Base-by-base conservation (phyloP, 352 stramenopile genomes). In the Plasmopara muralis region DNA sequence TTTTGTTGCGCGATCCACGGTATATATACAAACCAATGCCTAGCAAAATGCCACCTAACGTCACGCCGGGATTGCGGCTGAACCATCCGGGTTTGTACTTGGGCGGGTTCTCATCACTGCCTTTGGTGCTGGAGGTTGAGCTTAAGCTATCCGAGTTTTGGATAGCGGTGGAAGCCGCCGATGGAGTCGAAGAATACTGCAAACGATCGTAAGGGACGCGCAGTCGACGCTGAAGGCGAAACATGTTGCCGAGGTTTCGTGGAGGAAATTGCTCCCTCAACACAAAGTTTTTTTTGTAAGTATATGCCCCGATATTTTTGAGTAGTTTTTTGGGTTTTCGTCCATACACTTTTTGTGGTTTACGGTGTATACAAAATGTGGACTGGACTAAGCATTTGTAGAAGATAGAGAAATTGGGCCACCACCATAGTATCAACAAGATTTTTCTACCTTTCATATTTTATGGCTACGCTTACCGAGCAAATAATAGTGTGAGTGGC, bases 21-120 rank as follows among this genome's bases (percentile, higher is more conserved):
- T 89, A 88, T 46, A 93, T 76, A 59, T 85, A 93, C 16, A 76
- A 55, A 7, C 59, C 68, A 45, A 90, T 93, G 15, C 64, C 67
- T 9, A 89, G 42, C 43, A 90, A 43, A 25, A 90, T 83, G 30
- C 70, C 76, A 44, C 78, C 76, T 34, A 93, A 62, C 40, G 80
- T 83, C 47, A 89, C 57, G n/a, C 79, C 83, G 1, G 83, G 83
- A 49, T 93, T 87, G 62, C 83, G 83, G 46, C 83, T 93, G 68
- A 93, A 93, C 64, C 76, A 89, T 25, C 83, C 83, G 35, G 82
- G 82, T 55, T 88, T 87, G 67, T 87, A 89, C 58, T 91, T 87
- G 39, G 79, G 74, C 43, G 64, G 49, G 50, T 89, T 71, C 16
- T 79, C 73, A 4, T 62, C 60, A 18, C 28, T 53, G 14, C 20